Evolutionary conservation across 352 stramenopile genomes (phyloP).

Genomic region (Globisporangium takayamanum): DNA sequence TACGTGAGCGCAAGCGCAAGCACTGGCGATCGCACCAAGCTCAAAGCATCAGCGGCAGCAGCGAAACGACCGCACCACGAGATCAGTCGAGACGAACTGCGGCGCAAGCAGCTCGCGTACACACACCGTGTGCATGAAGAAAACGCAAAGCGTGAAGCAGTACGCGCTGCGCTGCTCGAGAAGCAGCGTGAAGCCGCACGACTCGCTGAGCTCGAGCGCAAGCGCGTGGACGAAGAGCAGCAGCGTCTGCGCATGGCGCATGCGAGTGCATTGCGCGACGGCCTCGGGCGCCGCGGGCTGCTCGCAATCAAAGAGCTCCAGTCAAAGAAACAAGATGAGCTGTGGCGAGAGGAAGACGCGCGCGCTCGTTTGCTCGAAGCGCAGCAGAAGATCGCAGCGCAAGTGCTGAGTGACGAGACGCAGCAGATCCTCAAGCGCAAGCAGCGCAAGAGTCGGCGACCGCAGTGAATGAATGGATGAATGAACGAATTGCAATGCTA

Average conservation of each 20-base stretch:
- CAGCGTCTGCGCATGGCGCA: conserved; percentile 20
- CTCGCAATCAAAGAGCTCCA: conserved; percentile 36
- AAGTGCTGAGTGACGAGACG: conserved; percentile 36
- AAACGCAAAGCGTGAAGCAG: conserved; percentile 29
- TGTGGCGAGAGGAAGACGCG: conserved; percentile 29
- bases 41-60: neutral
- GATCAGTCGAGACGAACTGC: conserved; percentile 9
- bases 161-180: conserved; percentile 15
- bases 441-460: neutral
- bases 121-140: conserved; percentile 32
- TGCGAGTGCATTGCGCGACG: conserved; percentile 25
- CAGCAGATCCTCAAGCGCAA: conserved; percentile 22
- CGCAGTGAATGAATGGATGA: neutral
- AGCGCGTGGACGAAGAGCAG: conserved; percentile 24
- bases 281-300: conserved; percentile 30
- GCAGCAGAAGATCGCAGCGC: conserved; percentile 24
- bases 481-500: too few species aligned
- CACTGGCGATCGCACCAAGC: neutral
- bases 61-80: neutral
- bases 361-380: conserved; percentile 21
- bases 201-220: conserved; percentile 17
- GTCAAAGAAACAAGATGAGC: conserved; percentile 38
- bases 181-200: conserved; percentile 23
- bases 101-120: conserved; percentile 32
- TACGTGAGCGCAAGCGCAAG: too few species aligned